phyloP scores from a whole-genome alignment of 257 asterid genomes.

The Ballota nigra region DNA sequence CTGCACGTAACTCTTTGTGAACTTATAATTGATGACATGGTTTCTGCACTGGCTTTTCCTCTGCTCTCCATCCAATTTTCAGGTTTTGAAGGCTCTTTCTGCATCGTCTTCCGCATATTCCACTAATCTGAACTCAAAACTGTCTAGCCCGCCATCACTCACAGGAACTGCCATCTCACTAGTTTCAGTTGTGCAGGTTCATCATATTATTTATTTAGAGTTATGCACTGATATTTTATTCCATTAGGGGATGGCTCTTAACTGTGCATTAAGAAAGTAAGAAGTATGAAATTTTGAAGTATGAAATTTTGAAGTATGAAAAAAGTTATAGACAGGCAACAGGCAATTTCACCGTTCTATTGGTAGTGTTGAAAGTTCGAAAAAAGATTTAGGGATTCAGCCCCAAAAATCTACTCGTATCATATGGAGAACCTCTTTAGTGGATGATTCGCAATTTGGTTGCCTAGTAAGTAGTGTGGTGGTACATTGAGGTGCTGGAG shows the following conservation, averaged over 20 bases:
- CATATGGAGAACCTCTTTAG: not conserved
- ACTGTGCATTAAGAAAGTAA: not conserved
- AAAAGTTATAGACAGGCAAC: not conserved
- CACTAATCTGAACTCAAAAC: constrained; percentile 56
- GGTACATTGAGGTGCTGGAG: not conserved
- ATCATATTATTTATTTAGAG: not conserved
- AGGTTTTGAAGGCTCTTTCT: constrained; percentile 71
- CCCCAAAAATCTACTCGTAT: not conserved
- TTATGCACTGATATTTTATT: not conserved
- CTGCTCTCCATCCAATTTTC: constrained; percentile 22
- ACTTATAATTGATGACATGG: constrained; percentile 7
- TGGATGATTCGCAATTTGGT: not conserved
- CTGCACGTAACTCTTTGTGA: not conserved
- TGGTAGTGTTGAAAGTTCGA: not conserved
- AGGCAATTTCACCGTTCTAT: not conserved
- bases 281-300: not conserved
- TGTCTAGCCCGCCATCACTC: constrained; percentile 57
- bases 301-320: not conserved
- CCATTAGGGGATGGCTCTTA: not conserved
- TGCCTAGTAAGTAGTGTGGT: not conserved
- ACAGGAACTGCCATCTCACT: constrained; percentile 64
- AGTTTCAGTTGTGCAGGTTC: constrained; percentile 75
- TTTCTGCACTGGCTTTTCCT: not conserved
- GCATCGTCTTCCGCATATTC: constrained; percentile 74
- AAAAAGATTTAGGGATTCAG: not conserved